Base-by-base conservation (phyloP, 768 basidiomycete species). In the Leccinellum luteum region DNA sequence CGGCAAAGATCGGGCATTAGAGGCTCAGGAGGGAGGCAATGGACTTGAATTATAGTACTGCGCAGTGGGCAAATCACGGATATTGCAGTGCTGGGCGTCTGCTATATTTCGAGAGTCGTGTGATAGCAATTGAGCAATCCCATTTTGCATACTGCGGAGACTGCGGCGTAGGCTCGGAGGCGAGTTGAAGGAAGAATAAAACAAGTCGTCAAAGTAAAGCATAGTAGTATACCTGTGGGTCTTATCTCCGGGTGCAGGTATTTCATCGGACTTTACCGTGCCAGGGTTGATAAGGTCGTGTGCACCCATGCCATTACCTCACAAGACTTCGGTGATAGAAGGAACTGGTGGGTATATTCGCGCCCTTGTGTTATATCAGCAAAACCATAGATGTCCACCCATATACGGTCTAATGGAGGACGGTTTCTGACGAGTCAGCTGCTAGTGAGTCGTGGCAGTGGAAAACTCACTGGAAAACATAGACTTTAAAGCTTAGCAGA, bases 401-500 rank as follows among this genome's bases (percentile, higher is more conserved):
- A 44, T 41, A 47, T 25, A 48, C 15, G 45, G 15, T 25, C 25
- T 48, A 3, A 13, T 23, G 14, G 19, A 3, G 13, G 6, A 23
- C 4, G 44, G 13, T 21, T 43, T 6, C 3, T 17, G 3, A 43
- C 13, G 15, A 38, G 21, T 21, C 21, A 44, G 7, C 21, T 23
- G 21, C 44, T 8, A 44, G 21, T 23, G 12, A 23, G 14, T 23
- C 45, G 15, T 15, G 21, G 21, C 9, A 17, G 6, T 14, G 45
- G 6, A 8, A 17, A 48, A 23, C 23, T 41, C n/a, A 41, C 38
- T 13, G 1, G 15, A 25, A 27, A 48, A 15, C 17, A 21, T 47
- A 3, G 15, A 23, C 25, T 52, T 71, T 51, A 72, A 50, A 72
- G 72, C 34, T 63, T 72, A 6, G 57, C 48, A 13, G 51, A 19